Evolutionary conservation across 2,329 filamentous ascomycete species (phyloP).

Genomic region (Drechslerella dactyloides): DNA sequence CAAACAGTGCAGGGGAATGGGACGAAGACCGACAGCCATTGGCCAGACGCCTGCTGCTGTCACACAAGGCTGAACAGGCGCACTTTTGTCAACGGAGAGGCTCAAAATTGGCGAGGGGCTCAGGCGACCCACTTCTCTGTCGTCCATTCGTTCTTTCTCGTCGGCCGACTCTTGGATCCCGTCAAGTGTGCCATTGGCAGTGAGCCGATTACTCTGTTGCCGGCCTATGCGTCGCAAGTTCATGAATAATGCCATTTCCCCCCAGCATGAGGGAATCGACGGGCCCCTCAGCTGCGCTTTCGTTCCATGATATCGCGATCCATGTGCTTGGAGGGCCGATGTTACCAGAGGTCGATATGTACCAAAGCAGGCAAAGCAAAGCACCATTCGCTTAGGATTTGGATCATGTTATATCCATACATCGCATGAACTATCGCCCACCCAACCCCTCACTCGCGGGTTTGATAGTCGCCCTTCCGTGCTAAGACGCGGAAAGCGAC

Average conservation of each 20-base stretch:
- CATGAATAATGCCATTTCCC: neutral
- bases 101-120: slow-evolving; percentile 29
- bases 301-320: slow-evolving; percentile 18
- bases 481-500: neutral
- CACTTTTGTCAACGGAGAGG: slow-evolving; percentile 32
- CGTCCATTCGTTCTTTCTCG: neutral
- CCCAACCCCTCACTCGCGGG: neutral
- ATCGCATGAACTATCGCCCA: slow-evolving; percentile 3
- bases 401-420: slow-evolving; percentile 14
- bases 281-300: slow-evolving; percentile 47
- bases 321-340: neutral
- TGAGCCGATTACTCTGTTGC: slow-evolving; percentile 2
- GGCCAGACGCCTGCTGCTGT: slow-evolving; percentile 12
- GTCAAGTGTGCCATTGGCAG: neutral
- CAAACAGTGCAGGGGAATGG: slow-evolving; percentile 48
- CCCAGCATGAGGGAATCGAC: neutral
- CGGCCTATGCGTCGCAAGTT: neutral
- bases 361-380: neutral
- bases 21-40: slow-evolving; percentile 12
- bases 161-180: neutral
- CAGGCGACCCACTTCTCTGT: neutral
- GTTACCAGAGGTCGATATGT: neutral
- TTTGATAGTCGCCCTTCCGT: neutral
- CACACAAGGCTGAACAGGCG: slow-evolving; percentile 51
- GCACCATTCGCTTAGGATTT: neutral